Evolutionary conservation across 192 early-diverging fungal genomes (phyloP).

Genomic region (Pilobolus umbonatus): DNA sequence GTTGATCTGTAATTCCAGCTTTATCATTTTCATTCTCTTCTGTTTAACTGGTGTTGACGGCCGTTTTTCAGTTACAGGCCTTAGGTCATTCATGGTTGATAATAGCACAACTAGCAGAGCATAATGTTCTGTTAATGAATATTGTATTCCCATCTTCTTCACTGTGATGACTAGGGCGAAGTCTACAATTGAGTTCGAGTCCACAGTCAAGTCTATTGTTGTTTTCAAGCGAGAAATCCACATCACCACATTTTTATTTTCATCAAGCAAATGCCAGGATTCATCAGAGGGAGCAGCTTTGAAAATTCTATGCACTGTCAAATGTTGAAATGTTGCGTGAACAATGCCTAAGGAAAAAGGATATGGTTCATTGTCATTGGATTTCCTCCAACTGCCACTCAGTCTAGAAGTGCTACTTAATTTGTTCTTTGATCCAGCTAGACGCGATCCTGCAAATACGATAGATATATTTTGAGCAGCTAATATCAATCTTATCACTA

Average conservation of each 20-base stretch:
- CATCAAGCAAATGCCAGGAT: background rate
- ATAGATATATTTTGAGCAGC: conserved; percentile 16
- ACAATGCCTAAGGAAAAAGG: background rate
- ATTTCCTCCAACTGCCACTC: no score
- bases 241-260: background rate
- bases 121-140: conserved; percentile 23
- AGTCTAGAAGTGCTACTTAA: no score
- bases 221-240: conserved; percentile 6
- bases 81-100: conserved; percentile 1
- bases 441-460: conserved; percentile 13
- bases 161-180: background rate
- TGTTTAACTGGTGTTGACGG: background rate
- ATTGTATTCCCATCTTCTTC: conserved; percentile 15
- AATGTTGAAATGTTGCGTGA: background rate
- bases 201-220: background rate
- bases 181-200: background rate
- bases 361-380: no score
- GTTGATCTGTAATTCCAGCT: conserved; percentile 21
- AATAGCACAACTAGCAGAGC: background rate
- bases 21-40: background rate
- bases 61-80: background rate
- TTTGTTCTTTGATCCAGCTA: no score
- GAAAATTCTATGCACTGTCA: background rate
- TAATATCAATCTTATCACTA: background rate
- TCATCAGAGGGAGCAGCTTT: background rate